Base-by-base conservation (phyloP, 179 eudicot species). In the Gypsophila paniculata region DNA sequence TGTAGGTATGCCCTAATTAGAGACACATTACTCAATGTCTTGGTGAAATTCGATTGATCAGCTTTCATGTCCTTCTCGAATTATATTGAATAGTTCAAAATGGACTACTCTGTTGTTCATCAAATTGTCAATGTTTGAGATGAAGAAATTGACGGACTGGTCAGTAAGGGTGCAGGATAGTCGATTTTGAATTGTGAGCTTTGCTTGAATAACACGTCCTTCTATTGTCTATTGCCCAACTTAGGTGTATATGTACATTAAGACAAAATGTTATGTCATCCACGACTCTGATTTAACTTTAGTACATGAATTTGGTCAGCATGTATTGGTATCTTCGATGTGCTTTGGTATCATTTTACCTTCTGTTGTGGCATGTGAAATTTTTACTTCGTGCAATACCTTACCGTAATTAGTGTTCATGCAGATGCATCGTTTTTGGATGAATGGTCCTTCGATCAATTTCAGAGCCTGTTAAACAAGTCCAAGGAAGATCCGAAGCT, bases 371-470 rank as follows among this genome's bases (percentile, higher is more conserved):
- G 42, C 26, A 61, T 76, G 17, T 52, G 39, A 13, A 48, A 63
- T 32, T 71, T 51, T 73, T 21, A 69, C 61, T 49, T 25, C 70
- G 48, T 77, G 59, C 70, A 29, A 68, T 78, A 70, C 65, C 73
- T 75, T 75, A 81, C 75, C 52, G 61, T 52, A 74, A 25, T 55
- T 72, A 61, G 67, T 81, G 61, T 75, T 79, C 52, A 71, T 87
- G 85, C 95, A 94, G 99, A 94, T 87, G 99, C 97, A 23, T 90
- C 99, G 54, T 90, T 91, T 82, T 78, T 94, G 89, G 99, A 94
- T 85, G 92, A 91, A 74, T 94, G 99, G 99, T 94, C 99, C 71
- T 89, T 90, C 69, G 97, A 94, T 79, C 91, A 91, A 79, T 91
- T 94, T 67, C 75, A 91, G 80, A 85, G 80, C 84, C 90, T 94